Evolutionary conservation across 208 protist genomes (phyloP).

Genomic region (Acanthamoeba divionensis): DNA sequence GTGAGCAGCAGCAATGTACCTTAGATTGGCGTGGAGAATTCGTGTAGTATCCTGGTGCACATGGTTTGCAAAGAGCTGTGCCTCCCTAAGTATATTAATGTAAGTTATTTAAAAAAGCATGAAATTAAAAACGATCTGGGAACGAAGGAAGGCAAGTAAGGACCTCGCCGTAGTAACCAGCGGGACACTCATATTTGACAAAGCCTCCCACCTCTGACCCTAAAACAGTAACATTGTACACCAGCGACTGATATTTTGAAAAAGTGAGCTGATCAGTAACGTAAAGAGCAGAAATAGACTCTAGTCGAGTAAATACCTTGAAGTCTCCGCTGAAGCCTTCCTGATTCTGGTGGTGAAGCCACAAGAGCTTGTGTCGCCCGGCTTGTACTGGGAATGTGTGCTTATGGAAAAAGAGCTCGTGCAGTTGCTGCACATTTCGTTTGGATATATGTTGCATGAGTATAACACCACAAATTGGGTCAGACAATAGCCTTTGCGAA

Average conservation of each 20-base stretch:
- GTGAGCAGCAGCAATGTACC: background rate
- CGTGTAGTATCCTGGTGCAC: too few relatives aligned
- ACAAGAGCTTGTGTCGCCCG: slow-evolving; percentile 25
- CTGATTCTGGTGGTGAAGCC: slow-evolving; percentile 50
- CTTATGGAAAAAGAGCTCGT: background rate
- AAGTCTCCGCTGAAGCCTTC: slow-evolving; percentile 12
- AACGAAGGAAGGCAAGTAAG: background rate
- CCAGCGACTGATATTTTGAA: background rate
- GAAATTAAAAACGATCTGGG: background rate
- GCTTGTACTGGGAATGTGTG: slow-evolving; percentile 3
- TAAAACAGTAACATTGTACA: background rate
- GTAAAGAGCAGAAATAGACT: too few relatives aligned
- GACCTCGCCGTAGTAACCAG: background rate
- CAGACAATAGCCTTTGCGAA: background rate
- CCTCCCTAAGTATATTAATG: too few relatives aligned
- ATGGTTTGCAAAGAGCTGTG: too few relatives aligned
- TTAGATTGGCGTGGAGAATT: background rate
- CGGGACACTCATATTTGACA: background rate
- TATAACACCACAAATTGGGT: background rate
- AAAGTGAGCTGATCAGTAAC: too few relatives aligned
- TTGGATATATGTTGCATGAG: too few relatives aligned
- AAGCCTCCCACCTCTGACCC: background rate
- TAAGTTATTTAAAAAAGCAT: too few relatives aligned
- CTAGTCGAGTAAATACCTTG: background rate
- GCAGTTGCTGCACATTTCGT: too few relatives aligned